Evolutionary conservation across 2,329 filamentous ascomycete species (phyloP), one percentile per base, ranked within the genome.

Genomic region (Rutstroemia sp.): DNA sequence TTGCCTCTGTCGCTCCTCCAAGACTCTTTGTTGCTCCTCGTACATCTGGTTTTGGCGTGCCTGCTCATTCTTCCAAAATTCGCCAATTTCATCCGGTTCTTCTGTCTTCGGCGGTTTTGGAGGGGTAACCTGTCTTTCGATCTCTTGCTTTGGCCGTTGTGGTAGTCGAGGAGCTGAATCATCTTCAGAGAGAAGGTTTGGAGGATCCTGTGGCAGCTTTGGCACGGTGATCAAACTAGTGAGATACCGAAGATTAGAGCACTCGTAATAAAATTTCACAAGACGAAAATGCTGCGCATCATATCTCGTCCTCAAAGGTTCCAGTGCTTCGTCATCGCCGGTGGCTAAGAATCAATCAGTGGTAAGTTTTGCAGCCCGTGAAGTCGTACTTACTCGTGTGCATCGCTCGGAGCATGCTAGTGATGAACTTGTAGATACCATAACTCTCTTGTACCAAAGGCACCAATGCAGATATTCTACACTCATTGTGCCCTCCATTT

Each of bases 371-470:
- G 7, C 48, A 46, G 16, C 19, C 23, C 10, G 7, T 16, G 21
- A 37, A n/a, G 21, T 38, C 9, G n/a, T 39, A 75, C 86, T 69
- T 77, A 92, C 88, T 91, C 2, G 89, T 92, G 71, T 99, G 92
- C 92, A 99, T 96, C 16, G 94, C 94, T 56, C 94, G 84, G 60
- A 99, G 75, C 94, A 99, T 99, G 86, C 94, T 99, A 0, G 94
- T 99, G 63, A 96, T 92, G 71, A 99, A 99, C 73, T 97, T 97
- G 79, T 99, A 99, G 65, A 99, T 97, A 48, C 94, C 94, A 73
- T 97, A 99, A 71, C 91, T 97, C 76, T 99, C 94, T 70, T 96
- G 90, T 3, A 99, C 94, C 45, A 99, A 76, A 2, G 92, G 90
- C 21, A 97, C 92, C 53, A 99, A 75, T 1, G 94, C 89, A 14